Percentiles rank a stretch among this genome's conserved stretches.
These are phyloP conservation scores for Fusarium duplospermum DNA, from an alignment of 2,329 filamentous ascomycete genomes.

Conservation along the genomic window DNA sequence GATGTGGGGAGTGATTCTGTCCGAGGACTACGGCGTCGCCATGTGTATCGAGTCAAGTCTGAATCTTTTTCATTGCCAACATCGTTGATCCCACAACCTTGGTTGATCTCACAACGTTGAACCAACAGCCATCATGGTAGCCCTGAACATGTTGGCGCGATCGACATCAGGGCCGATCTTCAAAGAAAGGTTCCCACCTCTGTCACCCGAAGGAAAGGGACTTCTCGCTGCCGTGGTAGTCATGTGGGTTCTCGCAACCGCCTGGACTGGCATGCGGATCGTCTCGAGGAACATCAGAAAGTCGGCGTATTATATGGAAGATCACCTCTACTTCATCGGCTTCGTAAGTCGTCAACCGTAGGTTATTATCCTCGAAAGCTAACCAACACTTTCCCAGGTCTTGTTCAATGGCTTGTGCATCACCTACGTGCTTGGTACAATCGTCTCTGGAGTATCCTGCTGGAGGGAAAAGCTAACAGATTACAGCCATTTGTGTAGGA, in stretches of 20 bases:
- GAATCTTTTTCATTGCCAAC: neutral
- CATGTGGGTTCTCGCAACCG: neutral
- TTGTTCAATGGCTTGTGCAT: neutral
- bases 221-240: neutral
- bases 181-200: neutral
- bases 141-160: neutral
- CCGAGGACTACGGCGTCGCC: neutral
- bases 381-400: neutral
- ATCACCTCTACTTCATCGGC: neutral
- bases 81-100: neutral
- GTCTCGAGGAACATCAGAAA: neutral
- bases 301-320: neutral
- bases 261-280: neutral
- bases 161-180: neutral
- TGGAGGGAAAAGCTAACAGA: neutral
- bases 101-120: neutral
- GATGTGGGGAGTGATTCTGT: neutral
- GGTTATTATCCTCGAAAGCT: neutral
- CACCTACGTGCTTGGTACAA: neutral
- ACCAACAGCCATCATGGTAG: neutral
- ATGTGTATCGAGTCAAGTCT: neutral
- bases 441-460: neutral
- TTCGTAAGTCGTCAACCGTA: neutral
- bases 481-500: neutral
- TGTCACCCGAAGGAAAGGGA: neutral